phyloP scores from a whole-genome alignment of 305 asterid species.

The Rubia peregrina region DNA sequence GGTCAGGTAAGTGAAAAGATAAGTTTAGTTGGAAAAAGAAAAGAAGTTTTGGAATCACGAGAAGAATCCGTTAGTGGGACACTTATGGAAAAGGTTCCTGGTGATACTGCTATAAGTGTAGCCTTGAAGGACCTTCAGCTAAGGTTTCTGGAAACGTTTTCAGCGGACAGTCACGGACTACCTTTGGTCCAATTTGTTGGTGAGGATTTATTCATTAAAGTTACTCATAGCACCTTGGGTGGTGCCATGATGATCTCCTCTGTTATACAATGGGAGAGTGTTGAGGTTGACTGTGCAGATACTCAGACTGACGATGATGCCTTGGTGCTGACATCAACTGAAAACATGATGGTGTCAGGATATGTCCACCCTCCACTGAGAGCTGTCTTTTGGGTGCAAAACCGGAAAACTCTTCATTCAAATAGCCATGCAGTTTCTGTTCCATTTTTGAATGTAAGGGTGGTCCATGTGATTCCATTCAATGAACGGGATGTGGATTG shows the following conservation, averaged over 20 bases:
- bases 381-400: conserved; percentile 94
- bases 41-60: conserved; percentile 29
- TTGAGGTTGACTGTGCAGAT: conserved; percentile 76
- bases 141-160: conserved; percentile 71
- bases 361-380: conserved; percentile 49
- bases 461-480: conserved; percentile 81
- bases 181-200: conserved; percentile 84
- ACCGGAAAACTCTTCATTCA: conserved; percentile 36
- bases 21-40: conserved; percentile 52
- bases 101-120: conserved; percentile 78
- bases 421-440: conserved; percentile 27
- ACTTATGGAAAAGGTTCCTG: conserved; percentile 61
- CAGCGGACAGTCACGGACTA: conserved; percentile 39
- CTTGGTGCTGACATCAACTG: conserved; percentile 27
- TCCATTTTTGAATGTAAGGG: conserved; percentile 64
- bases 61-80: conserved; percentile 44
- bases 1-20: conserved; percentile 74
- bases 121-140: conserved; percentile 65
- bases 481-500: conserved; percentile 71
- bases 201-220: conserved; percentile 58
- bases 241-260: conserved; percentile 95
- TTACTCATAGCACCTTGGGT: conserved; percentile 81
- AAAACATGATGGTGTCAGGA: conserved; percentile 25
- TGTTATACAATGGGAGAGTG: conserved; percentile 71
- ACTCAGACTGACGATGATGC: conserved; percentile 36